Base-by-base conservation (phyloP, 164 flowering plant genomes). In the Berberis vulgaris region DNA sequence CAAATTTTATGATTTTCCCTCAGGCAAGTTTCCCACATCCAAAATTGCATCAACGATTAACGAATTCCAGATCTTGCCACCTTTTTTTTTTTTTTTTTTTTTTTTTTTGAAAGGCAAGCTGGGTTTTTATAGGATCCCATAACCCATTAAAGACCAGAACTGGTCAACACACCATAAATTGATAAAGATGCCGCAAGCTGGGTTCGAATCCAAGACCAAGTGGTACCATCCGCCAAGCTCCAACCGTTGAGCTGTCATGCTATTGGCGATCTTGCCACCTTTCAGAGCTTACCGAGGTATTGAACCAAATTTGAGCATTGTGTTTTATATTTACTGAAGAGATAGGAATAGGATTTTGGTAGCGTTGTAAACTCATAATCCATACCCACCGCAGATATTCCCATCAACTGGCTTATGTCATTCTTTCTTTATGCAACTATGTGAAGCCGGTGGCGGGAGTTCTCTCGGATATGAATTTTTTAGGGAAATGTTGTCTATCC, bases 201-300 rank as follows among this genome's bases (percentile, higher is more conserved):
- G n/a, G n/a, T n/a, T n/a, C n/a, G n/a, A n/a, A n/a, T n/a, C n/a
- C n/a, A n/a, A n/a, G n/a, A n/a, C n/a, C n/a, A n/a, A n/a, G n/a
- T n/a, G n/a, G n/a, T n/a, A n/a, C n/a, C n/a, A n/a, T n/a, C n/a
- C n/a, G n/a, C n/a, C n/a, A n/a, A n/a, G n/a, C n/a, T n/a, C n/a
- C n/a, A n/a, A n/a, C n/a, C n/a, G n/a, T n/a, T n/a, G n/a, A n/a
- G n/a, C n/a, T n/a, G n/a, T n/a, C n/a, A n/a, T n/a, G n/a, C n/a
- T n/a, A n/a, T n/a, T n/a, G n/a, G n/a, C n/a, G 99, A 65, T 77
- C 85, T 40, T 97, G 99, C 49, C 99, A 95, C 67, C 88, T 95
- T 44, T 83, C 97, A 7, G 99, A 95, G 78, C 96, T 95, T 46
- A 76, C 96, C 2, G 99, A 95, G 96, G 99, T 95, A 85, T 52